Percentiles rank a stretch among this genome's conserved stretches.
Evolutionary conservation across 805 yeast species (phyloP).

Genomic region (Yarrowia alimentaria): DNA sequence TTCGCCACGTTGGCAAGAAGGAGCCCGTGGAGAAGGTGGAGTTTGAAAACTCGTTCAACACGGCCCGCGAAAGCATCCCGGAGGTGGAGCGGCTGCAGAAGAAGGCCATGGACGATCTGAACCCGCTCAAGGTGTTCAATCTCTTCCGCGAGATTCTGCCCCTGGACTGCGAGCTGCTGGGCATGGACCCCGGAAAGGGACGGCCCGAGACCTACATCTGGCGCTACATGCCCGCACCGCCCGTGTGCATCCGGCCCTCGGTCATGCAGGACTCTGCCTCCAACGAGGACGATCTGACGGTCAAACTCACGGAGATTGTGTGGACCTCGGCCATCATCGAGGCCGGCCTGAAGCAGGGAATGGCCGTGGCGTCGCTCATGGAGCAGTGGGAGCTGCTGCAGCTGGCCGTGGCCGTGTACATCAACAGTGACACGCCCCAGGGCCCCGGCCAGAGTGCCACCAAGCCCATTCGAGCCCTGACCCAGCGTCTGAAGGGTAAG

Average conservation of each 20-base stretch:
- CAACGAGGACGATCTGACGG: constrained; percentile 96
- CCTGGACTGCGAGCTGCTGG: constrained; percentile 86
- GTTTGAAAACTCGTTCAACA: constrained; percentile 85
- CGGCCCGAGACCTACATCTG: constrained; percentile 95
- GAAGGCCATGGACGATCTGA: constrained; percentile 87
- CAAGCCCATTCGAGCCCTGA: constrained; percentile 87
- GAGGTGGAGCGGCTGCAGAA: constrained; percentile 85
- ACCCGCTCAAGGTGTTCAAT: constrained; percentile 84
- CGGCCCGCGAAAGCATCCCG: constrained; percentile 71
- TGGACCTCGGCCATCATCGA: constrained; percentile 94
- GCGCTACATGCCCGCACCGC: constrained; percentile 98
- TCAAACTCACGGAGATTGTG: constrained; percentile 91
- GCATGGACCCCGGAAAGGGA: constrained; percentile 83
- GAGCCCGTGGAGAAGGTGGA: constrained; percentile 75
- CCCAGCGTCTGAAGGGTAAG: constrained; percentile 96
- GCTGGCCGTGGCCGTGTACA: constrained; percentile 93
- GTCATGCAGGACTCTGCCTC: constrained; percentile 91
- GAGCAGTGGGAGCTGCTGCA: constrained; percentile 99
- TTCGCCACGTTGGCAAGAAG: constrained; percentile 92
- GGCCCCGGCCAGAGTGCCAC: constrained; percentile 47
- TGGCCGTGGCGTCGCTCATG: constrained; percentile 88
- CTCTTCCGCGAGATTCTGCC: constrained; percentile 83
- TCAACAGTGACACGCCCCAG: constrained; percentile 89
- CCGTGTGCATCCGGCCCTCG: constrained; percentile 97
- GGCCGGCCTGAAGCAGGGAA: constrained; percentile 94